These are phyloP conservation scores for Myxozyma vanderwaltii DNA, from an alignment of 805 yeast species.

Conservation along the genomic window DNA sequence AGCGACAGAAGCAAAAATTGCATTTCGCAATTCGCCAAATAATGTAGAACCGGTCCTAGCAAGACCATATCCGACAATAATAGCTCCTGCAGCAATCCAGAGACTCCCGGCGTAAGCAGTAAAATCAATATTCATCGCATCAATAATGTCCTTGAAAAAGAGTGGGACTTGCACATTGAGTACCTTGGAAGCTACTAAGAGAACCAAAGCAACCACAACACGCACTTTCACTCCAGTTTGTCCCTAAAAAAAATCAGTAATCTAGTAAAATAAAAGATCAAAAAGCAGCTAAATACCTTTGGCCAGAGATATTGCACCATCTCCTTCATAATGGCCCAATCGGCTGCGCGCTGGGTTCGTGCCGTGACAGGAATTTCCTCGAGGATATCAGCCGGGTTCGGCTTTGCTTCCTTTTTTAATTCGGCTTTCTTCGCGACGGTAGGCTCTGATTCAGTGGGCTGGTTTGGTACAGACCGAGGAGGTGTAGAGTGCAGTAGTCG, in stretches of 20 bases:
- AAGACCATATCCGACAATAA: conserved; percentile 83
- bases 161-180: conserved; percentile 96
- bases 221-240: conserved; percentile 67
- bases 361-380: conserved; percentile 19
- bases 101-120: conserved; percentile 61
- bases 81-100: conserved; percentile 65
- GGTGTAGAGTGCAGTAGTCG: background rate
- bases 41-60: conserved; percentile 93
- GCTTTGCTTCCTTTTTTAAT: background rate
- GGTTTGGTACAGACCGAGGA: background rate
- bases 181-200: conserved; percentile 78
- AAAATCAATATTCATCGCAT: conserved; percentile 93
- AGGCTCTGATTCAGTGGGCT: background rate
- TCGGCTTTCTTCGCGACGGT: conserved; percentile 5
- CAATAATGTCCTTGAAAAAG: conserved; percentile 84
- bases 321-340: conserved; percentile 56
- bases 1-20: conserved; percentile 92
- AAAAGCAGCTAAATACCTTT: too few species aligned
- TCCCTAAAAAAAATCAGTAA: conserved; percentile 45
- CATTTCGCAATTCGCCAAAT: conserved; percentile 93
- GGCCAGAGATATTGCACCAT: conserved; percentile 81
- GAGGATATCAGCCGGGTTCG: conserved; percentile 11
- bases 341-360: conserved; percentile 30
- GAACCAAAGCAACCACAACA: conserved; percentile 71
- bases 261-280: too few species aligned